These are phyloP conservation scores for Edaphochlamys debaryana DNA, from an alignment of 139 green algal genomes.

Conservation along the genomic window DNA sequence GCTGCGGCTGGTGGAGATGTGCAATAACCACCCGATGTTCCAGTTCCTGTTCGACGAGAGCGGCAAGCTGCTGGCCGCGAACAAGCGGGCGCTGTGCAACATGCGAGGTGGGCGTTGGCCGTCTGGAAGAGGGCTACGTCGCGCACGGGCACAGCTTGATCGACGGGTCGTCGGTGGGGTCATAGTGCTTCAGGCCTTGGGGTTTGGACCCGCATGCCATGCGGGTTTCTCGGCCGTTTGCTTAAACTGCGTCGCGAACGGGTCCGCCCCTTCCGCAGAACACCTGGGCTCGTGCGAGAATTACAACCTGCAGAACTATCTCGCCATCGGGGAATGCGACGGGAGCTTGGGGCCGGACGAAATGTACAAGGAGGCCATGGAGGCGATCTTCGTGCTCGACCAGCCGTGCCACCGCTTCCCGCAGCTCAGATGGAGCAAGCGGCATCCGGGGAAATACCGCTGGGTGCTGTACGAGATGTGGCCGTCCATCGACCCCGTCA, in stretches of 20 bases:
- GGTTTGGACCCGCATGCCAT: too few relatives aligned
- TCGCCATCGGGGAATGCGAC: constrained; percentile 63
- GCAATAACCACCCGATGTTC: constrained; percentile 73
- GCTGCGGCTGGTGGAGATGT: constrained; percentile 64
- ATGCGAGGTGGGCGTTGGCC: constrained; percentile 57
- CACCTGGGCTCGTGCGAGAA: constrained; percentile 52
- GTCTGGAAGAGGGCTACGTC: background rate
- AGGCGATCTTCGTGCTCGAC: constrained; percentile 53
- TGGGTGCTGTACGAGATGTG: constrained; percentile 78
- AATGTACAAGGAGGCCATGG: constrained; percentile 59
- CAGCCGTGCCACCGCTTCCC: constrained; percentile 63
- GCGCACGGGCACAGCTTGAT: too few relatives aligned
- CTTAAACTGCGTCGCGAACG: too few relatives aligned
- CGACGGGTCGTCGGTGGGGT: too few relatives aligned
- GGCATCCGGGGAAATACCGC: constrained; percentile 66
- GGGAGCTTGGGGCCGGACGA: constrained; percentile 49
- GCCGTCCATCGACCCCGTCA: constrained; percentile 64
- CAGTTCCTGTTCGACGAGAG: constrained; percentile 74
- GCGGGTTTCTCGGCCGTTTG: too few relatives aligned
- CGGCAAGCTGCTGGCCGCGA: constrained; percentile 67
- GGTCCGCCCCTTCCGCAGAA: too few relatives aligned
- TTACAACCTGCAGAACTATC: constrained; percentile 64
- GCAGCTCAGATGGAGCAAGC: constrained; percentile 69
- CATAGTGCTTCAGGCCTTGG: too few relatives aligned
- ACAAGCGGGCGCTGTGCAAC: constrained; percentile 64